Conservation (phyloP, 371 early-diverging fungal species). For the Rhizopus delemar region DNA sequence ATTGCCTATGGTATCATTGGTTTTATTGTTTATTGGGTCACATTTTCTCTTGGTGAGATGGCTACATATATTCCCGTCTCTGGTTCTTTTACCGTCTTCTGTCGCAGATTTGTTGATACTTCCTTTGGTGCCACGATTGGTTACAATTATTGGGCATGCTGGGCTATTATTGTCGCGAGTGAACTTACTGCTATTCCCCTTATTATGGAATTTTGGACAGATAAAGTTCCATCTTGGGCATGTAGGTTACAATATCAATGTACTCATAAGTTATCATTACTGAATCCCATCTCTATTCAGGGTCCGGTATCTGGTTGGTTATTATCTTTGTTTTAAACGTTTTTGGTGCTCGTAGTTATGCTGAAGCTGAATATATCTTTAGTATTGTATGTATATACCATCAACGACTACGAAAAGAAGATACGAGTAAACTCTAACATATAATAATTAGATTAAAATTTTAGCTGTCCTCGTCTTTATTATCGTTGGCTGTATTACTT, state of each 20-base stretch:
- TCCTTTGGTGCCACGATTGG: constrained; percentile 84
- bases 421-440: no score
- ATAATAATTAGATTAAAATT: constrained; percentile 57
- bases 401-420: no score
- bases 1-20: constrained; percentile 77
- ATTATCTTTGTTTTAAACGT: constrained; percentile 62
- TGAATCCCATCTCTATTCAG: constrained; percentile 17
- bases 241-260: constrained; percentile 27
- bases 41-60: constrained; percentile 87
- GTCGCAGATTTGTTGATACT: constrained; percentile 81
- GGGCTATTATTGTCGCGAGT: constrained; percentile 45
- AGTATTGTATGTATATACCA: constrained; percentile 25
- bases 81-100: constrained; percentile 86
- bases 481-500: constrained; percentile 62
- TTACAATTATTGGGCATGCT: constrained; percentile 70
- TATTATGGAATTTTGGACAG: constrained; percentile 47
- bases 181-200: constrained; percentile 44
- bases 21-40: constrained; percentile 80
- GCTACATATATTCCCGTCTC: constrained; percentile 67
- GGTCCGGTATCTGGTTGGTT: constrained; percentile 57
- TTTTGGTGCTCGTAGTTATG: constrained; percentile 62
- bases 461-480: constrained; percentile 71
- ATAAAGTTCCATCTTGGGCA: constrained; percentile 41
- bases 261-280: constrained; percentile 43
- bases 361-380: constrained; percentile 75